Evolutionary conservation across 495 filamentous ascomycete species (phyloP), one percentile per base, ranked within the genome.

Genomic region (Daldinia concentrica): DNA sequence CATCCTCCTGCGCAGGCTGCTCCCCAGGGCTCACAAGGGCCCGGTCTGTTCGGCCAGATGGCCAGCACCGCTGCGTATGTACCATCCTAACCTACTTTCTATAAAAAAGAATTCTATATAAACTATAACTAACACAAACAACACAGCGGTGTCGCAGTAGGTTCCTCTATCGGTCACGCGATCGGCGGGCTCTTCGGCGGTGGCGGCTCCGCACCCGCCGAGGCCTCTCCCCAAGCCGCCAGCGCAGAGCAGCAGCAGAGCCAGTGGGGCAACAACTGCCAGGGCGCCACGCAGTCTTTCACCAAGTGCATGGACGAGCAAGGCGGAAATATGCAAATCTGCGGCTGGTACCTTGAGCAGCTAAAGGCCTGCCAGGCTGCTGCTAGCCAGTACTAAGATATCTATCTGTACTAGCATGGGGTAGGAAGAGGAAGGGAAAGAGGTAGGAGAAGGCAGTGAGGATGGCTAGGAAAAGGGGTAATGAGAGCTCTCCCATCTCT

Each of bases 331-430:
- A 90, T 98, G 90, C 90, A 91, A 79, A 97, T 97, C 75, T 99
- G 95, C 83, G 89, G 90, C 69, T 99, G 95, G 95, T 99, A 99
- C 79, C 81, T 99, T 74, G 95, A 98, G 81, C 95, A 99, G 87
- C 84, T 99, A 79, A 97, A 97, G 87, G 93, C 95, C 58, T 98
- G 95, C 87, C 95, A 98, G 87, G 83, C 86, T 74, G 93, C 94
- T 74, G 92, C 95, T 59, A 91, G 85, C 81, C 91, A 90, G 79
- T 97, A 96, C 84, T 97, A 92, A 80, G 64, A 22, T 54, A 30
- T 52, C 24, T 22, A 27, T 26, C 24, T 34, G n/a, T 26, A 1
- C 3, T 17, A n/a, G n/a, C n/a, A 22, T 57, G n/a, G 52, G 5
- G 52, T 52, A 26, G 52, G 52, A 19, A 19, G 2, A 52, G 17